Conservation (phyloP, 805 yeast genomes). For the Ogataea trehalophila region DNA sequence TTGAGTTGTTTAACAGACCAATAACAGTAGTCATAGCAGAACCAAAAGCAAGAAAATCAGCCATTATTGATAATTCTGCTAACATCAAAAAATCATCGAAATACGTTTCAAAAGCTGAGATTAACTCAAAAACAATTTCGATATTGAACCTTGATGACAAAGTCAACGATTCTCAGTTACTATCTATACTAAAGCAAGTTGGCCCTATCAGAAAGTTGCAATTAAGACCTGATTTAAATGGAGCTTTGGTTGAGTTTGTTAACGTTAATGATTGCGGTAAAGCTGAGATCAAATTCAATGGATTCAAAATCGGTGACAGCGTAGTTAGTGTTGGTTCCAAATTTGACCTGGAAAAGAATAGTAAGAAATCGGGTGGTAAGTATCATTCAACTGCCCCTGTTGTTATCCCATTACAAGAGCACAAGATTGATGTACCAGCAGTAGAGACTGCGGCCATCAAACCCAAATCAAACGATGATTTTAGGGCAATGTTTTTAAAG, state of each 20-base stretch:
- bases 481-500: slow-evolving; percentile 31
- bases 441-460: background rate
- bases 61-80: background rate
- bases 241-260: slow-evolving; percentile 48
- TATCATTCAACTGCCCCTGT: no score
- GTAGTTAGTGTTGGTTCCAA: slow-evolving; percentile 29
- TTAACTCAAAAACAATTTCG: slow-evolving; percentile 16
- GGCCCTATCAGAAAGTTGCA: slow-evolving; percentile 40
- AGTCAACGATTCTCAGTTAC: slow-evolving; percentile 32
- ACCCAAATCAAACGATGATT: slow-evolving; percentile 34
- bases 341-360: slow-evolving; percentile 22
- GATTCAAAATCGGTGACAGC: slow-evolving; percentile 32
- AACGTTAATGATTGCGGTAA: slow-evolving; percentile 44
- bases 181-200: slow-evolving; percentile 24
- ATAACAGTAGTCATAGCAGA: slow-evolving; percentile 48
- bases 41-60: slow-evolving; percentile 5
- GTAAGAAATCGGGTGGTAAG: no score
- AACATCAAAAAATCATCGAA: background rate
- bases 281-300: slow-evolving; percentile 41
- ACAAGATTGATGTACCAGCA: no score
- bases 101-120: slow-evolving; percentile 1
- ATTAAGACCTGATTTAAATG: slow-evolving; percentile 39
- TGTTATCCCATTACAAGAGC: no score
- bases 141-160: slow-evolving; percentile 33
- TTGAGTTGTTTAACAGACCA: slow-evolving; percentile 39